phyloP scores from a whole-genome alignment of 2,329 filamentous ascomycete genomes.

The Aspergillus glaucus region DNA sequence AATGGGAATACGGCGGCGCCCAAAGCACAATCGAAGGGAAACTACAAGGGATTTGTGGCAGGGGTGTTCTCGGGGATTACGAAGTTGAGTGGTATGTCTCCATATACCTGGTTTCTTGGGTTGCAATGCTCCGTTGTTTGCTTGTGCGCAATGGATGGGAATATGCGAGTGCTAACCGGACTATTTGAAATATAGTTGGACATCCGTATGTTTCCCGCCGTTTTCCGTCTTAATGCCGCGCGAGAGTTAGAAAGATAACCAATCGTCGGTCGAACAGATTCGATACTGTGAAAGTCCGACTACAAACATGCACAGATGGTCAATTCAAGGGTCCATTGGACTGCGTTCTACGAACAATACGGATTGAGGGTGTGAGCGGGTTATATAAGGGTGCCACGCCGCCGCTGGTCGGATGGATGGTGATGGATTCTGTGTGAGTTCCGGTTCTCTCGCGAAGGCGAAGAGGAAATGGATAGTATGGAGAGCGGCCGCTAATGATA shows the following conservation, averaged over 20 bases:
- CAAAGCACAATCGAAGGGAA: slow-evolving; percentile 30
- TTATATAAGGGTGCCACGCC: slow-evolving; percentile 94
- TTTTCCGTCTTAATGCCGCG: not conserved
- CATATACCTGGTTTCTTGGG: not conserved
- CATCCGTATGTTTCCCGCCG: slow-evolving; percentile 47
- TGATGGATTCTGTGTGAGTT: slow-evolving; percentile 72
- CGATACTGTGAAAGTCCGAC: slow-evolving; percentile 92
- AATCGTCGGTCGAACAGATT: slow-evolving; percentile 50
- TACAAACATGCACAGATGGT: slow-evolving; percentile 72
- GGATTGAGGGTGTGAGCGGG: slow-evolving; percentile 75
- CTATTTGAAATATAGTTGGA: slow-evolving; percentile 41
- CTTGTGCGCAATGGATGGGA: not conserved
- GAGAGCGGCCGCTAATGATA: slow-evolving; percentile 12
- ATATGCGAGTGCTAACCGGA: not conserved
- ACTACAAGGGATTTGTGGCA: slow-evolving; percentile 94
- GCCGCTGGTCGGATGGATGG: slow-evolving; percentile 94
- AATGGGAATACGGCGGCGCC: slow-evolving; percentile 8
- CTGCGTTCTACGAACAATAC: slow-evolving; percentile 76
- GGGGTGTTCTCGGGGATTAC: slow-evolving; percentile 93
- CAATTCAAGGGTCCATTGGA: slow-evolving; percentile 83
- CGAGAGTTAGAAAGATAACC: slow-evolving; percentile 1
- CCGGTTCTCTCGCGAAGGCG: not conserved
- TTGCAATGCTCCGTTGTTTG: slow-evolving; percentile 2
- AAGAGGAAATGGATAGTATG: not conserved
- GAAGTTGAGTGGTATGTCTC: slow-evolving; percentile 68